Percentiles rank a stretch among this genome's conserved stretches.
phyloP scores from a whole-genome alignment of 2,329 filamentous ascomycete species.

The Aspergillus tubingensis region DNA sequence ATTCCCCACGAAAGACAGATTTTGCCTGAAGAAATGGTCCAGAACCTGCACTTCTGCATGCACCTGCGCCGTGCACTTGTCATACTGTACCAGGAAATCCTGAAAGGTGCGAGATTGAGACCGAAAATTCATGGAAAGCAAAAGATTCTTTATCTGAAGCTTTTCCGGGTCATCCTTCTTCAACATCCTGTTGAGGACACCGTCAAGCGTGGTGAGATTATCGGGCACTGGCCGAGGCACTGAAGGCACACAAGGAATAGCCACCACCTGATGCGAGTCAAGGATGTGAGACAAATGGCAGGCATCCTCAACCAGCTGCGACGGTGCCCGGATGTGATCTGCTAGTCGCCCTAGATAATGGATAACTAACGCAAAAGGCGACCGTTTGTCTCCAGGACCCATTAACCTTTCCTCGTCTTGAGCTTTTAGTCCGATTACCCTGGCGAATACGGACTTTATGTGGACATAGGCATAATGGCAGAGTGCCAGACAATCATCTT shows the following conservation, averaged over 20 bases:
- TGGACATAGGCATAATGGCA: slow-evolving; percentile 19
- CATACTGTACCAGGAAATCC: slow-evolving; percentile 21
- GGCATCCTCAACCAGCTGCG: slow-evolving; percentile 41
- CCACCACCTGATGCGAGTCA: slow-evolving; percentile 17
- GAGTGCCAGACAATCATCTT: slow-evolving; percentile 6
- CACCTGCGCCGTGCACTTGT: slow-evolving; percentile 18
- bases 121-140: slow-evolving; percentile 31
- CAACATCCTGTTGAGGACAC: slow-evolving; percentile 31
- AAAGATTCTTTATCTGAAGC: slow-evolving; percentile 18
- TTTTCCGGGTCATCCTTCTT: slow-evolving; percentile 16
- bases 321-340: slow-evolving; percentile 44
- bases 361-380: slow-evolving; percentile 32
- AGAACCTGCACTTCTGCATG: slow-evolving; percentile 54
- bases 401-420: slow-evolving; percentile 8
- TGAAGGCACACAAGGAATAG: slow-evolving; percentile 27
- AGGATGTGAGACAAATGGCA: slow-evolving; percentile 36
- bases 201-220: slow-evolving; percentile 22
- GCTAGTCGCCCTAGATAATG: slow-evolving; percentile 52
- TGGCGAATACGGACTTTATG: slow-evolving; percentile 14
- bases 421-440: neutral
- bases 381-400: slow-evolving; percentile 5
- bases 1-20: slow-evolving; percentile 37
- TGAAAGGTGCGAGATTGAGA: slow-evolving; percentile 27
- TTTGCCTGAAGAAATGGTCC: slow-evolving; percentile 46
- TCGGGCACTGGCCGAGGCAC: slow-evolving; percentile 21